Base-by-base conservation (phyloP, 805 yeast genomes). In the Lipomyces sp. region DNA sequence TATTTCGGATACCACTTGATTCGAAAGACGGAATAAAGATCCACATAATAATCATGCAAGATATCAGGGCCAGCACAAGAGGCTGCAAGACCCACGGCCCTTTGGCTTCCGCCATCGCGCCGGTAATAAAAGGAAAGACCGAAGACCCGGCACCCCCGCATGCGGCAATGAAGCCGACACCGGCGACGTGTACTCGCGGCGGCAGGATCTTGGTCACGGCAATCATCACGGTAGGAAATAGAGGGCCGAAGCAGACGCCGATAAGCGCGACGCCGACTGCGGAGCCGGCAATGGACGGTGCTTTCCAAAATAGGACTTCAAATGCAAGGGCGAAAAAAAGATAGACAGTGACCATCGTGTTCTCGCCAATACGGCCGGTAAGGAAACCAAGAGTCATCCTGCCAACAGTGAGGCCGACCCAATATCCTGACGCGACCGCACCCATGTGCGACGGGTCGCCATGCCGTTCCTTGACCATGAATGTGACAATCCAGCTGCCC, bases 81-180 rank as follows among this genome's bases (percentile, higher is more conserved):
- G 56, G 56, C 43, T 54, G 58, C 34, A 54, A 29, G 18, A 51
- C 58, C 53, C 55, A 47, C 4, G 51, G 39, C 1, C 59, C 59
- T 16, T 34, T 22, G n/a, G 44, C 32, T 14, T 70, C 69, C 29
- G 75, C 64, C 5, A 74, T 55, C 21, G 65, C 63, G 7, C 95
- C 95, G 33, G 82, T 73, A 2, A 79, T 46, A 55, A 80, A 83
- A 1, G 95, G 93, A 5, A 86, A 55, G 0, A 79, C 74, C 0
- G 95, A 91, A n/a, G 84, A 85, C 1, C 95, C 95, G 14, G 83
- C 79, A 2, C 93, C 90, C 5, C 95, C 95, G 53, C 86, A 64
- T 0, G 93, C 89, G 49, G 89, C 81, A 19, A 84, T 79, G 47
- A 84, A 72, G 0, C 95, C 90, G 7, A 87, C 75, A 1, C 88